Percentiles rank a stretch among this genome's conserved stretches.
Evolutionary conservation across 106 monocot genomes (phyloP).

Genomic region (Narthecium ossifragum): DNA sequence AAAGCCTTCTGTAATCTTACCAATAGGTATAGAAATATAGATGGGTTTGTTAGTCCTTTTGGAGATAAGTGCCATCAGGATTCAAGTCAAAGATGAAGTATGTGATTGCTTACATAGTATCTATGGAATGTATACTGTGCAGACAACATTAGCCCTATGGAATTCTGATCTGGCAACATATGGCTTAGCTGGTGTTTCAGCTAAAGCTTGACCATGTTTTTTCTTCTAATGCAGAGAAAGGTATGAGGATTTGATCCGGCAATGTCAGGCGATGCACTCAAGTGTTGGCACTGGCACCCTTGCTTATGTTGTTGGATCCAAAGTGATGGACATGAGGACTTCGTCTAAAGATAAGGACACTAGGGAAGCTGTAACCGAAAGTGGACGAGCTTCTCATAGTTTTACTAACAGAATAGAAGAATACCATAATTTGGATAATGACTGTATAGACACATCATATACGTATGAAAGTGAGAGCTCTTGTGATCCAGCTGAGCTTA

Average conservation of each 20-base stretch:
- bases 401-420: conserved; percentile 11
- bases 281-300: conserved; percentile 89
- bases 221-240: conserved; percentile 56
- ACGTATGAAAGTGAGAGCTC: conserved; percentile 37
- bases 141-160: too few relatives aligned
- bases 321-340: conserved; percentile 95
- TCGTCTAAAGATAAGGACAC: conserved; percentile 46
- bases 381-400: conserved; percentile 26
- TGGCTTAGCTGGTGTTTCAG: background rate
- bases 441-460: conserved; percentile 20
- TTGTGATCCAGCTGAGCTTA: conserved; percentile 44
- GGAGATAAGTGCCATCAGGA: too few relatives aligned
- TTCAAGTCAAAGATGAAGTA: too few relatives aligned
- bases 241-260: conserved; percentile 78
- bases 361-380: conserved; percentile 25
- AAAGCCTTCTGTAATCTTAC: too few relatives aligned
- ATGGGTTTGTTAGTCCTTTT: too few relatives aligned
- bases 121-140: too few relatives aligned
- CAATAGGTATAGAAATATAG: too few relatives aligned
- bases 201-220: background rate
- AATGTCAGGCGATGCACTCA: conserved; percentile 83
- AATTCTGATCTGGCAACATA: too few relatives aligned
- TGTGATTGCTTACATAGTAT: too few relatives aligned
- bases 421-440: conserved; percentile 21
- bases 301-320: conserved; percentile 96